A percentile compares a stretch with the other conserved stretches of the same genome.
Evolutionary conservation across 2,329 filamentous ascomycete species (phyloP).

Genomic region (Beauveria varroae): DNA sequence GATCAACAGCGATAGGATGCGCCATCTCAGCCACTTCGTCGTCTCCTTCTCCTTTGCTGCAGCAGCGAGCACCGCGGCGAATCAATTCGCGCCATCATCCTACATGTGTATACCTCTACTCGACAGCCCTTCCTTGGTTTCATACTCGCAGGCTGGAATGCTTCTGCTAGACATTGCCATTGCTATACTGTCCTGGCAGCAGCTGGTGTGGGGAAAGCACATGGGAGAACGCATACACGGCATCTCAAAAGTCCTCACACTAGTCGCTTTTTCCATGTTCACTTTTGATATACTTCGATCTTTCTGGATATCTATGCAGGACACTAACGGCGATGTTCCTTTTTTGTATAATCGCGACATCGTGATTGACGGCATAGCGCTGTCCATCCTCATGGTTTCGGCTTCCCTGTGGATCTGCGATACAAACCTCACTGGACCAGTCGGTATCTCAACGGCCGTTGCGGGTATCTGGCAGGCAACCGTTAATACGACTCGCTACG

Average conservation of each 20-base stretch:
- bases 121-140: conserved; percentile 30
- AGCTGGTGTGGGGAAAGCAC: conserved; percentile 43
- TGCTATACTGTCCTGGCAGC: conserved; percentile 41
- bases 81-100: conserved; percentile 36
- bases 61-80: conserved; percentile 34
- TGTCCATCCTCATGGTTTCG: conserved; percentile 38
- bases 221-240: conserved; percentile 38
- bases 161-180: conserved; percentile 5
- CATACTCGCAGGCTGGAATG: conserved; percentile 30
- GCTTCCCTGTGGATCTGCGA: conserved; percentile 40
- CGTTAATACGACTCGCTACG: conserved; percentile 29
- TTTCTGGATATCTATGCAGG: conserved; percentile 13
- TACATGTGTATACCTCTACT: conserved; percentile 41
- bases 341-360: conserved; percentile 42
- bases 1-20: conserved; percentile 34
- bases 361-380: conserved; percentile 38
- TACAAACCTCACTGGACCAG: conserved; percentile 34
- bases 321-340: background rate
- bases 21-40: conserved; percentile 26
- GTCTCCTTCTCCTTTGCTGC: conserved; percentile 32
- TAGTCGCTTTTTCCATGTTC: conserved; percentile 30
- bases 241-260: conserved; percentile 34
- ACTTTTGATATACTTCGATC: conserved; percentile 30
- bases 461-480: conserved; percentile 31
- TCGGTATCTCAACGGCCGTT: conserved; percentile 35